These are phyloP conservation scores for Penstemon eatonii DNA, from an alignment of 257 asterid genomes.

Conservation along the genomic window DNA sequence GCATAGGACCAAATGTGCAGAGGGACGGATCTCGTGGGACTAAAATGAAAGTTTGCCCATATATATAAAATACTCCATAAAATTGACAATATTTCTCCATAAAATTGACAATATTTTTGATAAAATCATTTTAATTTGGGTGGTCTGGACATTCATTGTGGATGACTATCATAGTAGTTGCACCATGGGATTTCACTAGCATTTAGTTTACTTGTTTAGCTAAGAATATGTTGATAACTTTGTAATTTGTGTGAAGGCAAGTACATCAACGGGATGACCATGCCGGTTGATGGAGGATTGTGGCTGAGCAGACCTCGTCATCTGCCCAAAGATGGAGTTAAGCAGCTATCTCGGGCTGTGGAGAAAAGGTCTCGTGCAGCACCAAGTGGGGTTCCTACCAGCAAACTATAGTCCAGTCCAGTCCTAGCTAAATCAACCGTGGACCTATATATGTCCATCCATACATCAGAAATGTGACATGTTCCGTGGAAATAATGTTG, in stretches of 20 bases:
- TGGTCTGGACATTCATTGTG: no score
- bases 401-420: slow-evolving; percentile 54
- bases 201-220: no score
- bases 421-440: background rate
- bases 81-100: no score
- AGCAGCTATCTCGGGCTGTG: slow-evolving; percentile 59
- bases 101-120: no score
- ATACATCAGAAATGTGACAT: background rate
- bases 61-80: no score
- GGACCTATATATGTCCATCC: background rate
- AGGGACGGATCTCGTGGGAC: no score
- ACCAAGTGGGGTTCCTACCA: slow-evolving; percentile 59
- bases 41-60: no score
- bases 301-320: slow-evolving; percentile 77
- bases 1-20: no score
- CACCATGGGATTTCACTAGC: no score
- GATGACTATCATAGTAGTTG: no score
- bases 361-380: slow-evolving; percentile 69
- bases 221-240: background rate
- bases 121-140: no score
- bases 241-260: slow-evolving; percentile 48
- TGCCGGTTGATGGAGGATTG: slow-evolving; percentile 75
- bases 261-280: slow-evolving; percentile 62
- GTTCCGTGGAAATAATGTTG: background rate
- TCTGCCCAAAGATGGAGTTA: slow-evolving; percentile 66